These are phyloP conservation scores for Coemansia sp. DNA, from an alignment of 192 early-diverging fungal genomes.

Conservation along the genomic window DNA sequence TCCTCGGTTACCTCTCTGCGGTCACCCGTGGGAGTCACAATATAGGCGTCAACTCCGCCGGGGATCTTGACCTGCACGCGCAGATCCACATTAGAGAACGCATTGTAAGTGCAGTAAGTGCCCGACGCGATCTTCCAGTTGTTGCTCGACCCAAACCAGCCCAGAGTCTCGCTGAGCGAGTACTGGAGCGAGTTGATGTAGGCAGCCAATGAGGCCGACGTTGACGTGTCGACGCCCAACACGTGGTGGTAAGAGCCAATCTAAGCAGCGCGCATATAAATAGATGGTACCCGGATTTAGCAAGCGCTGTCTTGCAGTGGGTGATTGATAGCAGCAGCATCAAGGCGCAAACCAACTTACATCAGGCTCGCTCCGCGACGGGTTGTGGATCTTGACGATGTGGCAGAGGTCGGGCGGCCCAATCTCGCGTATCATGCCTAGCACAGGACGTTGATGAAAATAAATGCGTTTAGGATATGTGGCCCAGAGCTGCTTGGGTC, in stretches of 20 bases:
- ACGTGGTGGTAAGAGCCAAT: conserved; percentile 85
- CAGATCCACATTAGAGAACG: conserved; percentile 95
- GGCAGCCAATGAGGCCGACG: conserved; percentile 96
- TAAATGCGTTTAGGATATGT: neutral
- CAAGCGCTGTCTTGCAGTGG: neutral
- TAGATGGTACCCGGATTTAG: conserved; percentile 4
- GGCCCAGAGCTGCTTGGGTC: neutral
- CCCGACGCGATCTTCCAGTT: conserved; percentile 69
- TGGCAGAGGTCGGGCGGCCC: conserved; percentile 98
- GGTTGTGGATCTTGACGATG: conserved; percentile 87
- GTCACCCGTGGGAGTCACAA: conserved; percentile 89
- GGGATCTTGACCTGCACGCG: conserved; percentile 99
- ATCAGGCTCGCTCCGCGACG: conserved; percentile 43
- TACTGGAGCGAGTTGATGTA: conserved; percentile 97
- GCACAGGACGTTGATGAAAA: conserved; percentile 4
- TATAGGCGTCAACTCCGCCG: conserved; percentile 94
- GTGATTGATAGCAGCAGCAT: neutral
- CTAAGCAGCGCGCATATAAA: conserved; percentile 48
- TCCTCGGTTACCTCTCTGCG: conserved; percentile 72
- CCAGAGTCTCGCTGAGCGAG: conserved; percentile 44
- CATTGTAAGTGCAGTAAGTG: conserved; percentile 95
- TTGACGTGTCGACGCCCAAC: conserved; percentile 82
- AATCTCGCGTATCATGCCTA: conserved; percentile 86
- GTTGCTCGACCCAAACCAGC: conserved; percentile 54
- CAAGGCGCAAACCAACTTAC: conserved; percentile 19